These are phyloP conservation scores for Neopestalotiopsis clavispora DNA, from an alignment of 2,329 filamentous ascomycete genomes.

Conservation along the genomic window DNA sequence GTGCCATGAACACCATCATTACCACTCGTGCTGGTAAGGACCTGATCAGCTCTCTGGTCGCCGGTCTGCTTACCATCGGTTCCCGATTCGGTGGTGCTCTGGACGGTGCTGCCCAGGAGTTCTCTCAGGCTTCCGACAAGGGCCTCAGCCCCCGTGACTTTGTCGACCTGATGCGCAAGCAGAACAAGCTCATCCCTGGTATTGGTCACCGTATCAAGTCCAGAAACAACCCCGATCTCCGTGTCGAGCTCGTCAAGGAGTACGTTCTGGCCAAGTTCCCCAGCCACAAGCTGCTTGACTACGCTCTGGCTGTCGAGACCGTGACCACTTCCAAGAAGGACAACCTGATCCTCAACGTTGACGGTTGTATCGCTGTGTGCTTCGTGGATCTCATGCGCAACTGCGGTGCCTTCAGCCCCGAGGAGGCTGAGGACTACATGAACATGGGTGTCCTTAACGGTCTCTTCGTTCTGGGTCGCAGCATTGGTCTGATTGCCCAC, in stretches of 20 bases:
- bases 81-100: conserved; percentile 98
- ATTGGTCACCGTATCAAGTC: conserved; percentile 99
- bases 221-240: conserved; percentile 98
- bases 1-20: conserved; percentile 99
- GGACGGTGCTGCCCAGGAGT: conserved; percentile 97
- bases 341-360: conserved; percentile 99
- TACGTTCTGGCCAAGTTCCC: conserved; percentile 98
- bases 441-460: conserved; percentile 99
- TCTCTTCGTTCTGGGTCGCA: conserved; percentile 96
- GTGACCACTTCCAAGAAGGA: conserved; percentile 99
- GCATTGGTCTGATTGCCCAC: conserved; percentile 98
- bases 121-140: conserved; percentile 98
- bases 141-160: conserved; percentile 98
- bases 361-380: conserved; percentile 97
- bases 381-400: conserved; percentile 98
- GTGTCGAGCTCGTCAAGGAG: conserved; percentile 99
- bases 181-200: conserved; percentile 99
- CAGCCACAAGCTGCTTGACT: conserved; percentile 97
- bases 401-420: conserved; percentile 93
- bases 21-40: conserved; percentile 99
- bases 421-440: conserved; percentile 99
- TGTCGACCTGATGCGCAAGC: conserved; percentile 98
- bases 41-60: conserved; percentile 91
- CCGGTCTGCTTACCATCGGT: conserved; percentile 96
- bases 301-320: conserved; percentile 95